A percentile compares a stretch with the other conserved stretches of the same genome.
These are phyloP conservation scores for Aegilops speltoides DNA, from an alignment of 176 grass and related monocot genomes.

Conservation along the genomic window DNA sequence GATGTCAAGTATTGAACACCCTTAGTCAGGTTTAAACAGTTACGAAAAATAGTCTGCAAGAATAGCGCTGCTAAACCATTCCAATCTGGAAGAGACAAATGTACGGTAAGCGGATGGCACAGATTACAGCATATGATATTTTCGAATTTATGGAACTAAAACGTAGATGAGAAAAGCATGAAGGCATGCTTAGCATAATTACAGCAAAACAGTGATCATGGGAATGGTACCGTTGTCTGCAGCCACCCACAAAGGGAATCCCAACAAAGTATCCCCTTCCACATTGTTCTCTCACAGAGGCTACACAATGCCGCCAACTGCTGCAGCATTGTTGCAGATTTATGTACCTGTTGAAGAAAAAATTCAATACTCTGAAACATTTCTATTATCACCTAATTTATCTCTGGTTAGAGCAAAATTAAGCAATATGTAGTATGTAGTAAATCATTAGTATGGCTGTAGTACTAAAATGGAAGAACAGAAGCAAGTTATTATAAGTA, in stretches of 20 bases:
- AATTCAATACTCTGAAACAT: neutral
- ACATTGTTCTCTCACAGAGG: conserved; percentile 73
- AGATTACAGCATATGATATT: neutral
- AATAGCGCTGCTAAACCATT: neutral
- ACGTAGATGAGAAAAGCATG: neutral
- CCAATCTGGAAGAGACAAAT: conserved; percentile 1
- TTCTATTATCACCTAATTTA: neutral
- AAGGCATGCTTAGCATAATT: neutral
- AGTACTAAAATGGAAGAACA: conserved; percentile 1
- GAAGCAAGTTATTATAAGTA: neutral
- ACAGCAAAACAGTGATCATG: neutral
- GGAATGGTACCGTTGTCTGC: conserved; percentile 59
- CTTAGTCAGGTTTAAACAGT: conserved; percentile 20
- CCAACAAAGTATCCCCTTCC: conserved; percentile 74
- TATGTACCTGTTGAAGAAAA: conserved; percentile 76
- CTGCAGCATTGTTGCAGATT: conserved; percentile 93
- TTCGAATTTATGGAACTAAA: neutral
- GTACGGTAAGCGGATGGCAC: neutral
- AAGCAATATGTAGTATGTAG: neutral
- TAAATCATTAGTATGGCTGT: neutral
- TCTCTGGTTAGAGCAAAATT: neutral
- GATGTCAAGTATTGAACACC: neutral
- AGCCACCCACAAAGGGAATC: conserved; percentile 73
- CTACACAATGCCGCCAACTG: conserved; percentile 84
- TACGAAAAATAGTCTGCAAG: neutral